These are phyloP conservation scores for Neurospora crassa DNA, from an alignment of 2,329 filamentous ascomycete genomes.

Conservation along the genomic window DNA sequence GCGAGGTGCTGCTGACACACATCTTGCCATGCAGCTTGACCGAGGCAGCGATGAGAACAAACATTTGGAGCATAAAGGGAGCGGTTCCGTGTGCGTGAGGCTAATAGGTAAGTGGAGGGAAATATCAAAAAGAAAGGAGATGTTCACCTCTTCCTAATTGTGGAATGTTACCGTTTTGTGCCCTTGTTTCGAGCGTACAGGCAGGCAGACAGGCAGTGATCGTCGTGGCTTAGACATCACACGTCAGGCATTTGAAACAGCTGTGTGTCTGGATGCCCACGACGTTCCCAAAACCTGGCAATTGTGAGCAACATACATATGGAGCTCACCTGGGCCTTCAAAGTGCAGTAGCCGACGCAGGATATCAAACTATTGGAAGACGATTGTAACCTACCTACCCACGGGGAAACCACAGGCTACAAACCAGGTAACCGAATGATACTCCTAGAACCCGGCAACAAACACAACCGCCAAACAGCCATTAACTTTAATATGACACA, in stretches of 20 bases:
- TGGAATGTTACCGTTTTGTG: background rate
- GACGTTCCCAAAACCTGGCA: background rate
- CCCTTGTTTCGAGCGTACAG: background rate
- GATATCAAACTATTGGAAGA: background rate
- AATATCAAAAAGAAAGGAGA: background rate
- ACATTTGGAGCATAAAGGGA: background rate
- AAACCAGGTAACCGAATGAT: background rate
- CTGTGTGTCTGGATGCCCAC: background rate
- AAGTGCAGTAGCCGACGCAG: background rate
- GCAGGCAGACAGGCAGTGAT: background rate
- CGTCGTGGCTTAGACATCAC: background rate
- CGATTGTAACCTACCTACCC: background rate
- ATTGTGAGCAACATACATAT: background rate
- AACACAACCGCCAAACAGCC: background rate
- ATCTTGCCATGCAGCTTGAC: background rate
- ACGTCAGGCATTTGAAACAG: background rate
- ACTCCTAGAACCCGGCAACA: background rate
- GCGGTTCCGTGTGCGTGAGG: background rate
- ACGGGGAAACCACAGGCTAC: background rate
- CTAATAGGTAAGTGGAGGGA: background rate
- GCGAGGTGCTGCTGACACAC: background rate
- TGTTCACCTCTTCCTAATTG: background rate
- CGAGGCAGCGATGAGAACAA: background rate
- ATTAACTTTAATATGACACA: background rate
- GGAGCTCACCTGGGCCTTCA: background rate